Conservation (phyloP, 1,284 basidiomycete species). For the Tilletia setariae region DNA sequence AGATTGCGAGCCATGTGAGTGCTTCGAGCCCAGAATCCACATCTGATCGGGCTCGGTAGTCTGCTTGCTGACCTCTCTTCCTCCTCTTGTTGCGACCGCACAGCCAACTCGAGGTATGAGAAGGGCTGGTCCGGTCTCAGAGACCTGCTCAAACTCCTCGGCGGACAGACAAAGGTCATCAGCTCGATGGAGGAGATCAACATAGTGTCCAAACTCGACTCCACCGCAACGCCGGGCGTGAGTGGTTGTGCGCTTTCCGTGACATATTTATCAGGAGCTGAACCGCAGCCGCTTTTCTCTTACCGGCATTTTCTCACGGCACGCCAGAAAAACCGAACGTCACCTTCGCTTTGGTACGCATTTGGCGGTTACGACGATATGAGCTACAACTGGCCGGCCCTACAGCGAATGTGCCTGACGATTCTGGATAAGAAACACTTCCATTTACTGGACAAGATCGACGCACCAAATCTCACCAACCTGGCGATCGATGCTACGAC, state of each 20-base stretch:
- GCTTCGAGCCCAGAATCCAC: background rate
- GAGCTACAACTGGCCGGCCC: background rate
- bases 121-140: background rate
- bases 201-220: background rate
- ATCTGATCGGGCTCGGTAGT: background rate
- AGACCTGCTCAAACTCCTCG: background rate
- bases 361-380: background rate
- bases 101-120: background rate
- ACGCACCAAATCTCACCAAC: background rate
- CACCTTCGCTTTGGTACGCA: background rate
- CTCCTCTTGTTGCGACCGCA: background rate
- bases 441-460: background rate
- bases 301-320: background rate
- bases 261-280: background rate
- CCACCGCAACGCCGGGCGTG: background rate
- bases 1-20: too few relatives aligned
- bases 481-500: slow-evolving; percentile 1
- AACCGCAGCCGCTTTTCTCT: background rate
- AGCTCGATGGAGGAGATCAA: background rate
- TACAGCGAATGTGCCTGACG: background rate
- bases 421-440: background rate
- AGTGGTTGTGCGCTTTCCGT: background rate
- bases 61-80: background rate
- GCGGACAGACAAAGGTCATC: background rate
- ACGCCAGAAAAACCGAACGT: background rate